Evolutionary conservation across 371 early-diverging fungal species (phyloP).

Genomic region (Syncephalastrum monosporum): DNA sequence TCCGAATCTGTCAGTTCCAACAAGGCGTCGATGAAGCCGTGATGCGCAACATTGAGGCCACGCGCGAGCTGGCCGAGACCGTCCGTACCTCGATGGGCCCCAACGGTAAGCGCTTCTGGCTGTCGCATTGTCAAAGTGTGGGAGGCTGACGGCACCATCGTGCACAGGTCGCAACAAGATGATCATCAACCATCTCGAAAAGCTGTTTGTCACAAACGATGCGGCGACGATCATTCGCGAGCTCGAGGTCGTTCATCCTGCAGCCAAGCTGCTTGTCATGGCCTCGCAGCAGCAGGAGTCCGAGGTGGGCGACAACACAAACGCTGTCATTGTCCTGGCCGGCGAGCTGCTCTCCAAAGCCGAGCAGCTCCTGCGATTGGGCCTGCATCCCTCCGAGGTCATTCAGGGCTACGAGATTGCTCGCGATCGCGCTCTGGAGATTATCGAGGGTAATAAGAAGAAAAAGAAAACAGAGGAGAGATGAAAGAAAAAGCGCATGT

Average conservation of each 20-base stretch:
- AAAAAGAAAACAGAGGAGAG: not conserved
- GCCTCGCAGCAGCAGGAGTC: conserved; percentile 98
- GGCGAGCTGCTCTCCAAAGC: conserved; percentile 94
- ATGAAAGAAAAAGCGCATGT: not conserved
- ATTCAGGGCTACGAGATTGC: conserved; percentile 95
- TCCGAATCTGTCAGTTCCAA: conserved; percentile 61
- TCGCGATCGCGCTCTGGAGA: conserved; percentile 76
- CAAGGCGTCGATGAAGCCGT: conserved; percentile 98
- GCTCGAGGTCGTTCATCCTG: conserved; percentile 98
- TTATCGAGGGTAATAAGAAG: conserved; percentile 67
- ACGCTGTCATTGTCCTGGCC: conserved; percentile 93
- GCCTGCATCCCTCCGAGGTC: conserved; percentile 92
- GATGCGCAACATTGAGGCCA: conserved; percentile 91
- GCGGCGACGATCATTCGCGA: conserved; percentile 99
- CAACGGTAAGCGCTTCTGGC: conserved; percentile 69
- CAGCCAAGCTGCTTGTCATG: conserved; percentile 95
- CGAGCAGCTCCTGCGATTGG: conserved; percentile 90
- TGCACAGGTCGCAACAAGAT: conserved; percentile 96
- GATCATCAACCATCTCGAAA: conserved; percentile 97
- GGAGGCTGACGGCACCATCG: not conserved
- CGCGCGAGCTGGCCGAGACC: conserved; percentile 88
- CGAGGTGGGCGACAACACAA: conserved; percentile 96
- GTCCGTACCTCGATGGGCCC: conserved; percentile 96
- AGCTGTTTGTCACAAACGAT: conserved; percentile 98
- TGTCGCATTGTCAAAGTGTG: no score